Base-by-base conservation (phyloP, 192 early-diverging fungal species). In the Dispira simplex region DNA sequence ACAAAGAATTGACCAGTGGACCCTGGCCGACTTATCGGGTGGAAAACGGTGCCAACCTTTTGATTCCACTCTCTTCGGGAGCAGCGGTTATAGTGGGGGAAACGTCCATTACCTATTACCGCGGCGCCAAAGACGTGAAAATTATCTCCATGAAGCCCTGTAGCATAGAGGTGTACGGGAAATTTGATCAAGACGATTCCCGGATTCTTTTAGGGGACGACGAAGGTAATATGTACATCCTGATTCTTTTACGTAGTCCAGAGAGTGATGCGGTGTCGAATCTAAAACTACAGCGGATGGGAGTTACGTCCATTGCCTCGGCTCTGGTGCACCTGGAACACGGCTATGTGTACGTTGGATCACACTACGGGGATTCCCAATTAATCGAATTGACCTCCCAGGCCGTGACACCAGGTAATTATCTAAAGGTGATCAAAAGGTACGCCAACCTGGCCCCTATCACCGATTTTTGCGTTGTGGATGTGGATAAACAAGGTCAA, bases 381-480 rank as follows among this genome's bases (percentile, higher is more conserved):
- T 71, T 97, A 6, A 70, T 90, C 4, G 62, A 80, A n/a, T 70
- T 97, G 32, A 71, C 71, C 20, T 68, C 64, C 0, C 69, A 83
- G 63, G 67, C 74, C 16, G 70, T 80, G 27, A 53, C 70, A 13
- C 65, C 75, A 11, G 73, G 75, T 12, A 71, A 68, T 9, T 85
- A 71, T 44, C n/a, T 93, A 0, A 75, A 85, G 39, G 67, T 83
- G 9, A 39, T 85, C 46, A 73, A 86, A 63, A 74, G 76, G 21
- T 90, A 73, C 69, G 53, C 72, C 44, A 95, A 89, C 70, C 68
- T 96, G 63, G 87, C 85, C 23, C 96, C 96, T 0, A 83, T 97
- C 4, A 67, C 77, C 0, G 94, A 97, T 67, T 87, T 98, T 76
- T 81, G 83, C 56, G 77, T 95, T 25, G 83, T 93, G 16, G 89